Base-by-base conservation (phyloP, 495 filamentous ascomycete genomes). In the Saxophila tyrrhenica region DNA sequence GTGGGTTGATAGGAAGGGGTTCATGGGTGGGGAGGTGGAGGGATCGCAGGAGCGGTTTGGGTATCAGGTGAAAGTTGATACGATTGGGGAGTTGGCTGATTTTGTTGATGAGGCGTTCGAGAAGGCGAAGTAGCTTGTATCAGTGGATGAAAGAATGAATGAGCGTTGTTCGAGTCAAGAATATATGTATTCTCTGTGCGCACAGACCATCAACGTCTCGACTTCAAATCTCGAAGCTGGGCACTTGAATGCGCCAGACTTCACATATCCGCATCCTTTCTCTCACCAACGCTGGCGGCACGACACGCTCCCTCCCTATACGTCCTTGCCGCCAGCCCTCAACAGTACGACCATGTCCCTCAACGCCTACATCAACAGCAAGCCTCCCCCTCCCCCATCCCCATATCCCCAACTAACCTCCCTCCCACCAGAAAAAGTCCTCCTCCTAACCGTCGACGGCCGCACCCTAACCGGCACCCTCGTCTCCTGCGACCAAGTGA, bases 371-470 rank as follows among this genome's bases (percentile, higher is more conserved):
- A 72, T 86, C 48, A 82, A 84, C 55, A 83, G 82, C 85, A 67
- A 69, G 74, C 54, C 50, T 43, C 23, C 22, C 56, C 39, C 25
- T 23, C 45, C 21, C 21, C 19, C 45, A 48, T 17, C 13, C 45
- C 13, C 44, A 42, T 25, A 21, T n/a, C 49, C 9, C 11, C 23
- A 44, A 61, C 54, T 39, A 19, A 51, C 21, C 38, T 20, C 24
- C 21, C 8, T 24, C 25, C n/a, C 41, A 16, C 23, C 55, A 97
- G 92, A 95, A 67, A 91, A 86, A 66, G 87, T 98, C 49, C 76
- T 88, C 48, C 82, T 98, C 62, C 74, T 98, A 61, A 98, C 92
- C 43, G 84, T 85, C 56, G 94, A 97, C 69, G 92, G 91, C 50
- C 86, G 92, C 60, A 94, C 83, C 16, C 75, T 97, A 39, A 80